Conservation (phyloP, 1,284 basidiomycete genomes). For the Porodaedalea pini region DNA sequence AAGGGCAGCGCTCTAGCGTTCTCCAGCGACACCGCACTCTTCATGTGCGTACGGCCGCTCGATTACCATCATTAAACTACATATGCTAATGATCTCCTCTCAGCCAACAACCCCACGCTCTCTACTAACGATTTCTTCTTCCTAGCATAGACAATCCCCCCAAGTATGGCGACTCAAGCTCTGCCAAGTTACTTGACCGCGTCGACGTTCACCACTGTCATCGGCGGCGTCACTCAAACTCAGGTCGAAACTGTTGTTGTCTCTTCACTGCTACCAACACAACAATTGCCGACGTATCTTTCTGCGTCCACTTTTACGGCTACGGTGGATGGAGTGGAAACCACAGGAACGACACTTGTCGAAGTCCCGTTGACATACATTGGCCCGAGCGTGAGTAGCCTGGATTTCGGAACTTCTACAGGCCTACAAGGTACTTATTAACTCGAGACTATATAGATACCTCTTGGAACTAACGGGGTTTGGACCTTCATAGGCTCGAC, state of each 20-base stretch:
- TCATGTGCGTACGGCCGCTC: slow-evolving; percentile 10
- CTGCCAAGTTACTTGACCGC: slow-evolving; percentile 17
- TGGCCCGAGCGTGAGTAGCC: slow-evolving; percentile 18
- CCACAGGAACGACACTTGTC: slow-evolving; percentile 14
- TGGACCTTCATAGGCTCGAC: slow-evolving; percentile 20
- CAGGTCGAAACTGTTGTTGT: slow-evolving; percentile 15
- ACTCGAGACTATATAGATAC: slow-evolving; percentile 12
- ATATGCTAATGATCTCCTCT: slow-evolving; percentile 3
- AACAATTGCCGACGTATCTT: slow-evolving; percentile 19
- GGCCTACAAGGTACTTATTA: background rate
- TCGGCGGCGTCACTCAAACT: slow-evolving; percentile 14
- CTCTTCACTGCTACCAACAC: slow-evolving; percentile 16
- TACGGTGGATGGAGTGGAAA: slow-evolving; percentile 12
- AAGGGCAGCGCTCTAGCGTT: slow-evolving; percentile 3
- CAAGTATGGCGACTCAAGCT: slow-evolving; percentile 17
- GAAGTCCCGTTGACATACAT: slow-evolving; percentile 20
- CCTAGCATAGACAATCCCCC: background rate
- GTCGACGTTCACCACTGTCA: slow-evolving; percentile 13
- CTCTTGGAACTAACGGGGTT: slow-evolving; percentile 18
- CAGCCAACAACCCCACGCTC: slow-evolving; percentile 13
- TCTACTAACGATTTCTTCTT: slow-evolving; percentile 17
- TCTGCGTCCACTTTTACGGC: slow-evolving; percentile 18
- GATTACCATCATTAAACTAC: background rate
- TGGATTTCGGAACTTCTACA: background rate
- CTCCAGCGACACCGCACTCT: slow-evolving; percentile 13